Evolutionary conservation across 1,284 basidiomycete species (phyloP).

Genomic region (Agroathelia rolfsii): DNA sequence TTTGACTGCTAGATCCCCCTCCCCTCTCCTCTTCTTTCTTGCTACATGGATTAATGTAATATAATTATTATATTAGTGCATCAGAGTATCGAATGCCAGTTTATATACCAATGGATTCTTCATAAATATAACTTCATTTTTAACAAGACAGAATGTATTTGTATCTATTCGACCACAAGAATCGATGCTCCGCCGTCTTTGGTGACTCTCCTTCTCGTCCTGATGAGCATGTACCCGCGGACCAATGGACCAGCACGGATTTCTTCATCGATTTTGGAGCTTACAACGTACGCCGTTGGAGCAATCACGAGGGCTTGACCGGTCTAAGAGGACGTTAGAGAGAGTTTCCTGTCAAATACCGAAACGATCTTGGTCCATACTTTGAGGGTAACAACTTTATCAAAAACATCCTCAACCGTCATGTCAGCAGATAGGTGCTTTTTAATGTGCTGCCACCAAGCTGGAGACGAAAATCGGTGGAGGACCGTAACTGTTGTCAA

Average conservation of each 20-base stretch:
- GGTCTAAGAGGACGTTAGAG: slow-evolving; percentile 29
- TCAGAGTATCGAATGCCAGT: too few species aligned
- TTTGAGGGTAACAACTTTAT: slow-evolving; percentile 54
- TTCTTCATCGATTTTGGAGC: slow-evolving; percentile 13
- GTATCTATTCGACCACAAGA: slow-evolving; percentile 36
- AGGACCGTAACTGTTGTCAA: slow-evolving; percentile 54
- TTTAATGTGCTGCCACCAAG: slow-evolving; percentile 61
- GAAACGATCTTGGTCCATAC: slow-evolving; percentile 22
- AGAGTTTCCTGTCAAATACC: slow-evolving; percentile 4
- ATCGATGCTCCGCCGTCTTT: slow-evolving; percentile 54
- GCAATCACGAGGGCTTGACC: slow-evolving; percentile 58
- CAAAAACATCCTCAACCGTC: slow-evolving; percentile 46
- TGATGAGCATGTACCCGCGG: slow-evolving; percentile 44
- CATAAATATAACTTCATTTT: too few species aligned
- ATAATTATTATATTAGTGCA: too few species aligned
- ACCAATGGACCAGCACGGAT: slow-evolving; percentile 27
- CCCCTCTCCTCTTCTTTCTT: too few species aligned
- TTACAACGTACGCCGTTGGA: too few species aligned
- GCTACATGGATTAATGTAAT: too few species aligned
- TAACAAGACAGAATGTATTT: too few species aligned
- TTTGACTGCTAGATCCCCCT: too few species aligned
- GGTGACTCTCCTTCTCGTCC: slow-evolving; percentile 50
- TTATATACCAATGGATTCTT: too few species aligned
- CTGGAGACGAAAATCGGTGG: slow-evolving; percentile 64
- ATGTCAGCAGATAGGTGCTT: slow-evolving; percentile 60